Conservation (phyloP, 2,329 filamentous ascomycete genomes). For the Pseudogymnoascus sp. region DNA sequence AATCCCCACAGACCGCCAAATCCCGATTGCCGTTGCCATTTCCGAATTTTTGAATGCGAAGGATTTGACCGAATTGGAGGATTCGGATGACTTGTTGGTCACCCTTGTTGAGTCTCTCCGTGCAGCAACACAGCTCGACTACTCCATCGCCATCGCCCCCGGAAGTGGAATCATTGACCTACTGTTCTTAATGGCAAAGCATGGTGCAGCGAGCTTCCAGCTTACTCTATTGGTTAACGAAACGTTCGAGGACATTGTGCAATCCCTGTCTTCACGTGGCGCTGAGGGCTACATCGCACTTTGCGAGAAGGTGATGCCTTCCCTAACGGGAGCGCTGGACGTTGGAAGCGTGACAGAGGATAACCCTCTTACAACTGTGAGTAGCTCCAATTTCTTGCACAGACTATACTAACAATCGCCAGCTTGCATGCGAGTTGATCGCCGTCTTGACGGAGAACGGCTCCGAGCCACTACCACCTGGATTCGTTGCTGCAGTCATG, state of each 20-base stretch:
- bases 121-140: conserved; percentile 72
- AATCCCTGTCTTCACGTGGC: conserved; percentile 54
- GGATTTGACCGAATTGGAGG: conserved; percentile 73
- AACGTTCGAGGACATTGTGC: conserved; percentile 81
- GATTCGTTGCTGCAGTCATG: conserved; percentile 76
- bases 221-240: conserved; percentile 81
- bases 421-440: conserved; percentile 77
- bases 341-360: conserved; percentile 79
- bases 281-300: conserved; percentile 65
- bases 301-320: conserved; percentile 79
- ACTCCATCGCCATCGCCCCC: conserved; percentile 61
- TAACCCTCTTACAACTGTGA: conserved; percentile 67
- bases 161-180: conserved; percentile 69
- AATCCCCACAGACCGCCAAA: conserved; percentile 48
- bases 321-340: conserved; percentile 81
- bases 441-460: conserved; percentile 74
- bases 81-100: conserved; percentile 86
- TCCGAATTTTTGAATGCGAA: conserved; percentile 69
- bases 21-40: conserved; percentile 49
- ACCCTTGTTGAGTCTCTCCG: conserved; percentile 81
- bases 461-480: conserved; percentile 73
- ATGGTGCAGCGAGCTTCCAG: conserved; percentile 85
- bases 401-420: conserved; percentile 19
- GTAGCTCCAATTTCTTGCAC: conserved; percentile 19
- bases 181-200: conserved; percentile 81